A percentile compares a stretch with the other conserved stretches of the same genome.
phyloP scores from a whole-genome alignment of 2,329 filamentous ascomycete species.

The Hymenoscyphus repandus region DNA sequence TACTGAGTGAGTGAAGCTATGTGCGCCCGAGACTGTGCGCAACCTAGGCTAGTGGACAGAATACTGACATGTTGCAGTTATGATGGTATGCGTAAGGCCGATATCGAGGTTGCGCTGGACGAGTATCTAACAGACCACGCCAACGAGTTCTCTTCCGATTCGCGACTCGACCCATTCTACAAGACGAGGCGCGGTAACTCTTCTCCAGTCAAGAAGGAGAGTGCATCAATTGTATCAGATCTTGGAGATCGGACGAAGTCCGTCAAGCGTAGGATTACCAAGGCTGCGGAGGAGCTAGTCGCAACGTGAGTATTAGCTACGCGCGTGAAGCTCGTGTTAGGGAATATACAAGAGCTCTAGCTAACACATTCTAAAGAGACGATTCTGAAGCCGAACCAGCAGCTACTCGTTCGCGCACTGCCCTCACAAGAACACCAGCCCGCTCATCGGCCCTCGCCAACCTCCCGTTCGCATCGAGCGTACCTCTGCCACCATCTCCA shows the following conservation, averaged over 20 bases:
- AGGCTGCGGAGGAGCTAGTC: constrained; percentile 36
- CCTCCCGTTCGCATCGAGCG: constrained; percentile 43
- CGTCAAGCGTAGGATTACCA: constrained; percentile 40
- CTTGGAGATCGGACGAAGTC: constrained; percentile 38
- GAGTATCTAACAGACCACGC: constrained; percentile 66
- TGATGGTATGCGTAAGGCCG: constrained; percentile 68
- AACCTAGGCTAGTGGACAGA: constrained; percentile 1
- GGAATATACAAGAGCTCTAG: neutral
- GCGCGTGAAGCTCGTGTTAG: constrained; percentile 15
- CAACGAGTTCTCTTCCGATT: constrained; percentile 56
- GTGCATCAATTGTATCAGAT: constrained; percentile 34
- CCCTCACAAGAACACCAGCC: constrained; percentile 28
- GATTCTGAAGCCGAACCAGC: constrained; percentile 30
- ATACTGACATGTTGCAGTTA: constrained; percentile 44
- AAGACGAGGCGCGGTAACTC: constrained; percentile 53
- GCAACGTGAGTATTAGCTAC: constrained; percentile 26
- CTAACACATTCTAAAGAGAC: constrained; percentile 19
- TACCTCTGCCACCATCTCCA: constrained; percentile 76
- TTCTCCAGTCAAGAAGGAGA: constrained; percentile 58
- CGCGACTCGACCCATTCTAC: constrained; percentile 71
- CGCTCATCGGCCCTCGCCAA: constrained; percentile 24
- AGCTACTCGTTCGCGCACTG: constrained; percentile 24
- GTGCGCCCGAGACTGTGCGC: constrained; percentile 6
- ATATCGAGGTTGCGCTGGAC: constrained; percentile 72
- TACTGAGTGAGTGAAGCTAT: constrained; percentile 56